Evolutionary conservation across 495 filamentous ascomycete species (phyloP).

Genomic region (Usnea hakonensis): DNA sequence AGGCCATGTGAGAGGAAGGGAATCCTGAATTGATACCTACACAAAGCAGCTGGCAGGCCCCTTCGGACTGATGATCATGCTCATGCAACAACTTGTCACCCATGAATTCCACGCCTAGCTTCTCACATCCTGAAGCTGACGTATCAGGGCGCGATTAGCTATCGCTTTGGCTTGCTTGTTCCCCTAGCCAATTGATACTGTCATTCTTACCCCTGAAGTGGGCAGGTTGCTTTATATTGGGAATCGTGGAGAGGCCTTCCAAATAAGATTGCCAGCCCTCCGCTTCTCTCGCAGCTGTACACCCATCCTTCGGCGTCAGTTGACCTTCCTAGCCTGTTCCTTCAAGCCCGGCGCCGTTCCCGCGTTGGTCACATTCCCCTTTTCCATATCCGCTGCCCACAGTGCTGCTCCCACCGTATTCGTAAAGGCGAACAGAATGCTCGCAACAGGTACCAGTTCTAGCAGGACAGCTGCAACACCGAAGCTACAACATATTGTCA

Average conservation of each 20-base stretch:
- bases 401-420: constrained; percentile 88
- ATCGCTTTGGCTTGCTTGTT: not conserved
- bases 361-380: constrained; percentile 30
- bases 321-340: constrained; percentile 48
- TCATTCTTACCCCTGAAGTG: not conserved
- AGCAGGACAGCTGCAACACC: constrained; percentile 67
- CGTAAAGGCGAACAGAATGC: constrained; percentile 81
- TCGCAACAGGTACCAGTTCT: constrained; percentile 76
- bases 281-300: not conserved
- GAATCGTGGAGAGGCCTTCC: not conserved
- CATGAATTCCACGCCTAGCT: not conserved
- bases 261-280: not conserved
- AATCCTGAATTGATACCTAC: not conserved
- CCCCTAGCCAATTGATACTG: not conserved
- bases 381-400: constrained; percentile 89
- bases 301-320: constrained; percentile 30
- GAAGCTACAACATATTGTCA: constrained; percentile 46
- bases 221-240: not conserved
- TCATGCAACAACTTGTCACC: not conserved
- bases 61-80: not conserved
- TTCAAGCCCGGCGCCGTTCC: constrained; percentile 46
- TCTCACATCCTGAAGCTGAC: not conserved
- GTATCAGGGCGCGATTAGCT: not conserved
- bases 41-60: not conserved
- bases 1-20: not conserved